phyloP scores from a whole-genome alignment of 2,329 filamentous ascomycete genomes.

The Penicillium sp. region DNA sequence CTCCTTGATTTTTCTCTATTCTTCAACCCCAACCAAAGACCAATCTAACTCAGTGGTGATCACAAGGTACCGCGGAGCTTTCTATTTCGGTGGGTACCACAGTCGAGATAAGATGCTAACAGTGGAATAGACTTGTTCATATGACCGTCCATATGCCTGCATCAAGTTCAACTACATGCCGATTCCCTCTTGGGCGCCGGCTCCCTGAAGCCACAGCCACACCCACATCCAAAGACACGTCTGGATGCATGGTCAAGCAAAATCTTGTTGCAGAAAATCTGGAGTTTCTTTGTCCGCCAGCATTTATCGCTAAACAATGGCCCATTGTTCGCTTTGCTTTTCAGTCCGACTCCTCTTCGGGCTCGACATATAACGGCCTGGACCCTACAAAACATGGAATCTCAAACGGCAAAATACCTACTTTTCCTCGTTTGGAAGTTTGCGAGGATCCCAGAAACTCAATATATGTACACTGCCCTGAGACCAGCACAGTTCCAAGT shows the following conservation, averaged over 20 bases:
- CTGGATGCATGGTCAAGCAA: not conserved
- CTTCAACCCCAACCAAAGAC: not conserved
- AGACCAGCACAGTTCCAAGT: not conserved
- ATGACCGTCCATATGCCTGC: not conserved
- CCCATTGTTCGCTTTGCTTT: not conserved
- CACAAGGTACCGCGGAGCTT: not conserved
- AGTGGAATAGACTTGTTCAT: not conserved
- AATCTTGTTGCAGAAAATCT: not conserved
- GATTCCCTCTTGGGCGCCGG: not conserved
- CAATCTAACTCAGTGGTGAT: not conserved
- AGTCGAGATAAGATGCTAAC: not conserved
- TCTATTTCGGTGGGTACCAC: not conserved
- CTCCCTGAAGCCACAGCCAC: not conserved
- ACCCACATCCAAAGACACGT: not conserved
- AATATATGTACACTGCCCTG: not conserved
- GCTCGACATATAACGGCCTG: not conserved
- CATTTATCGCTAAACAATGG: not conserved
- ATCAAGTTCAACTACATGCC: not conserved
- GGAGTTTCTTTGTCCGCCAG: not conserved
- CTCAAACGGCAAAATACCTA: not conserved
- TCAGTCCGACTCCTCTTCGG: not conserved
- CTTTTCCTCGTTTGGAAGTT: not conserved
- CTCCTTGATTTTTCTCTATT: not conserved
- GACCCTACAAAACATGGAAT: not conserved
- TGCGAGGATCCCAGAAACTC: not conserved